These are phyloP conservation scores for Fusarium concolor DNA, from an alignment of 2,329 filamentous ascomycete genomes.

Conservation along the genomic window DNA sequence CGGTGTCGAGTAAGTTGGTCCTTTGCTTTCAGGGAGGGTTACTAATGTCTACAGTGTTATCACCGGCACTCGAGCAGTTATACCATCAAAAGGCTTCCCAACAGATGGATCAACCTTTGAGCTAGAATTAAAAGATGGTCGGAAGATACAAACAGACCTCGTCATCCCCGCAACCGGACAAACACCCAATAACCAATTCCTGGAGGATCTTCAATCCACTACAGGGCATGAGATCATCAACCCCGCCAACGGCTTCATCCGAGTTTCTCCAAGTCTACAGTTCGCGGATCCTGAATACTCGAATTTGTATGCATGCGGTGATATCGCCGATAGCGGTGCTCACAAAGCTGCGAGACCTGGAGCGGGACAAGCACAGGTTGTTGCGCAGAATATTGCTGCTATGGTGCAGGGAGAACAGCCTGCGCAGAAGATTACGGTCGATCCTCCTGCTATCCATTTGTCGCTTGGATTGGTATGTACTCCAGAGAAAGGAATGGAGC, in stretches of 20 bases:
- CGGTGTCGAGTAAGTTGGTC: constrained; percentile 32
- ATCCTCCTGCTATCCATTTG: constrained; percentile 41
- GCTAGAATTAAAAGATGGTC: constrained; percentile 39
- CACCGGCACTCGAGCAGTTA: constrained; percentile 37
- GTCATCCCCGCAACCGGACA: constrained; percentile 44
- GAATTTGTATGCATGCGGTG: constrained; percentile 43
- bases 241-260: constrained; percentile 41
- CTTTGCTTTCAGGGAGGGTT: accelerated
- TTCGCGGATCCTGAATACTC: constrained; percentile 41
- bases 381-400: constrained; percentile 41
- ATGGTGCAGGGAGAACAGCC: constrained; percentile 35
- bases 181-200: constrained; percentile 45
- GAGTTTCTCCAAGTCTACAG: constrained; percentile 35
- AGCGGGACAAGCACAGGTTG: constrained; percentile 34
- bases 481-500: accelerated
- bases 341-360: constrained; percentile 43
- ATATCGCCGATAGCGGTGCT: constrained; percentile 44
- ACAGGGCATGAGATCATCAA: constrained; percentile 26
- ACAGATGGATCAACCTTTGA: constrained; percentile 33
- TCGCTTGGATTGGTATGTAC: constrained; percentile 40
- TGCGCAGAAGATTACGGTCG: constrained; percentile 17
- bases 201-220: constrained; percentile 18
- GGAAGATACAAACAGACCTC: constrained; percentile 37
- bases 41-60: constrained; percentile 16
- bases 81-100: constrained; percentile 39